Percentiles rank a stretch among this genome's conserved stretches.
phyloP scores from a whole-genome alignment of 495 filamentous ascomycete species.

The Baudoinia panamericana region DNA sequence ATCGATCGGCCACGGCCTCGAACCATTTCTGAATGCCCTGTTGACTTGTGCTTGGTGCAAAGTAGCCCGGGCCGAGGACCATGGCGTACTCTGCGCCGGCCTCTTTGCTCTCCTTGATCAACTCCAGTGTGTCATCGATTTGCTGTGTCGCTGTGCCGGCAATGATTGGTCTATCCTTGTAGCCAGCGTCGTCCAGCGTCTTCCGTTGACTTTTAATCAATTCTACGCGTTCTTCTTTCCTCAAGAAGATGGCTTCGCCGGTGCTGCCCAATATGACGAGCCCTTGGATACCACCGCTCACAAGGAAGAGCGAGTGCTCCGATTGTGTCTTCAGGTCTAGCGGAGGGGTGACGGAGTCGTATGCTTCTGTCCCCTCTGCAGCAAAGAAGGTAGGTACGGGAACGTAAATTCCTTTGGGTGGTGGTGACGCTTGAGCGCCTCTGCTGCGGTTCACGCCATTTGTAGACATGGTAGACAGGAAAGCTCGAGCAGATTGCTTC shows the following conservation, averaged over 20 bases:
- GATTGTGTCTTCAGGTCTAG: constrained; percentile 46
- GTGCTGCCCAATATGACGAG: constrained; percentile 55
- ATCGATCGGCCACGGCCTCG: constrained; percentile 19
- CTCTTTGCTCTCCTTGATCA: constrained; percentile 41
- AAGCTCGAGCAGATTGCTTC: no score
- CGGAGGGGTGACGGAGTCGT: constrained; percentile 27
- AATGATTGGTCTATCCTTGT: constrained; percentile 50
- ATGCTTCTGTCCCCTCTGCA: constrained; percentile 27
- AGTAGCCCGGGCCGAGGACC: constrained; percentile 25
- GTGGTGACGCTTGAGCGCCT: constrained; percentile 14
- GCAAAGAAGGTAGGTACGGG: constrained; percentile 39
- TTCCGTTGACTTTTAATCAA: constrained; percentile 42
- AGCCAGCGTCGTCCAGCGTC: constrained; percentile 43
- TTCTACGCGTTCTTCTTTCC: constrained; percentile 42
- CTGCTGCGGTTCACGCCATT: constrained; percentile 11
- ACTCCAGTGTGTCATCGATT: constrained; percentile 49
- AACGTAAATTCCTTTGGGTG: constrained; percentile 20
- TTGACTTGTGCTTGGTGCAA: constrained; percentile 20
- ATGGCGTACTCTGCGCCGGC: constrained; percentile 52
- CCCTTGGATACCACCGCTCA: constrained; percentile 46
- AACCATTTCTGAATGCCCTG: constrained; percentile 23
- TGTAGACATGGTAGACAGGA: no score
- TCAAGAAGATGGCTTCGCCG: constrained; percentile 55
- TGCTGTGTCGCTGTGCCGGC: constrained; percentile 52
- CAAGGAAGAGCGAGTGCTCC: constrained; percentile 49